Evolutionary conservation across 495 filamentous ascomycete genomes (phyloP), one percentile per base, ranked within the genome.

Genomic region (Pyrenopolyporus hunteri): DNA sequence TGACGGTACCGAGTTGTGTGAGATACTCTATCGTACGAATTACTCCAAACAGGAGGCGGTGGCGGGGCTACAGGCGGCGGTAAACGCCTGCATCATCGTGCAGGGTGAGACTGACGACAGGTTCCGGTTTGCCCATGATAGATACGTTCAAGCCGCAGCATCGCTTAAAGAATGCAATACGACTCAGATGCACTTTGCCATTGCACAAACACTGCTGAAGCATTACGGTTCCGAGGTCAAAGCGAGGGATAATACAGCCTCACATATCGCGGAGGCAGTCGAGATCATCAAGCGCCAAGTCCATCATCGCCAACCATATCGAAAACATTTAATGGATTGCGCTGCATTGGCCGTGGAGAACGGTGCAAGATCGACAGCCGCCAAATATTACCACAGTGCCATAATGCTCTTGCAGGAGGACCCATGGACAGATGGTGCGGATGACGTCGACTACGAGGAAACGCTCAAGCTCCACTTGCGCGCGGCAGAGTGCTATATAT

Each of bases 371-470:
- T 85, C 87, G 4, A 90, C 89, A 5, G 91, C 90, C 2, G 80
- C 89, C 25, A 88, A 85, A 73, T 95, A 92, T 69, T 93, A 87
- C 73, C 81, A 83, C 26, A 82, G 84, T 63, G 90, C 89, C 56
- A 82, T 95, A 43, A 79, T 78, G n/a, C 79, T 97, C 22, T 82
- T 97, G 19, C 91, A 94, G 68, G 76, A 85, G 13, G 74, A 90
- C 50, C 87, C 89, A 1, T 97, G 92, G 92, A 80, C 84, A 53
- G 88, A 89, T 20, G 77, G 76, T 7, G 66, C 71, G 19, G 76
- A 81, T n/a, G 92, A 96, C 69, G 86, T 89, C 1, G 86, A 85
- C 50, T 95, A 95, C 62, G 84, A 91, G n/a, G 91, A 96, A 72
- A 94, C 90, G 0, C 75, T 93, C 39, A 82, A 85, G 46, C 73